Base-by-base conservation (phyloP, 805 yeast species). In the Scheffersomyces coipomensis region DNA sequence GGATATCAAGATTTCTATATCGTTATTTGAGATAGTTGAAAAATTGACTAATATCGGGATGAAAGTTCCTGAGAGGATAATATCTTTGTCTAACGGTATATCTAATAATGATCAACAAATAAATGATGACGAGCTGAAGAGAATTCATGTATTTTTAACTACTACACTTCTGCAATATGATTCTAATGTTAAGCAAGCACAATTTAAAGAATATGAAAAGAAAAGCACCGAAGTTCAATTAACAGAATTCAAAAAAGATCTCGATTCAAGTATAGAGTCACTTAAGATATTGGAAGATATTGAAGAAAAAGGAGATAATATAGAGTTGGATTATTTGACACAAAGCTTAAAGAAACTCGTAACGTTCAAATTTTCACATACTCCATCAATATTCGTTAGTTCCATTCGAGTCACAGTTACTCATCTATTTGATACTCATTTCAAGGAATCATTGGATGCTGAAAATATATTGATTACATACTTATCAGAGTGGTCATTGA, bases 401-500 rank as follows among this genome's bases (percentile, higher is more conserved):
- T 27, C 44, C 8, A 38, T 42, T 1, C 32, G 33, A 5, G 17
- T 25, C 9, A 18, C 24, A 4, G 37, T 42, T 12, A 37, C 35
- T 3, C 24, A 25, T 4, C 24, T 49, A 16, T 51, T 51, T 32
- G 35, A 35, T 10, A 36, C 34, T 4, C 25, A 46, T 19, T 38
- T 45, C 29, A 23, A 29, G 10, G 38, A 33, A 8, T 22, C 37
- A 2, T 18, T 21, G 12, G 37, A 35, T n/a, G 31, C 39, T 13
- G 44, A 40, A 1, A 35, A 32, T 11, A 12, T n/a, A 9, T 39
- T 44, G 4, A 15, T 40, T 4, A 33, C 34, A 9, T 39, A 27
- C 12, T 42, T 54, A 17, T 7, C 42, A 2, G 39, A 39, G 11
- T 54, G 56, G 58, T 42, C 52, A 9, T 21, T 25, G 9, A 10